Conservation (phyloP, 306 rosid species). For the Cucumis cinereus region DNA sequence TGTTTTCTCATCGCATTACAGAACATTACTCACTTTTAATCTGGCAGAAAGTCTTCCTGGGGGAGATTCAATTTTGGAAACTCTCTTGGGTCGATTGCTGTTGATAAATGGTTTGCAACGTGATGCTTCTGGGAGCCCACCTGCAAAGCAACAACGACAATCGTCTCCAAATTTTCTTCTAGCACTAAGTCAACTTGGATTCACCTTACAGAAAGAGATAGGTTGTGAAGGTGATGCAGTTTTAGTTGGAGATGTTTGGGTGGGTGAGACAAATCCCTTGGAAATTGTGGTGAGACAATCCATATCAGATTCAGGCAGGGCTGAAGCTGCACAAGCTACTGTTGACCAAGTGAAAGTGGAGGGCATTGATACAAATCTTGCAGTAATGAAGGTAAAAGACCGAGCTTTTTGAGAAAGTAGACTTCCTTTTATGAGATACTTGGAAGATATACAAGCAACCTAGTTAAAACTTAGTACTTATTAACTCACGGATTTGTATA, state of each 20-base stretch:
- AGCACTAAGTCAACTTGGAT: slow-evolving; percentile 53
- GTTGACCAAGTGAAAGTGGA: slow-evolving; percentile 91
- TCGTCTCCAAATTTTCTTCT: slow-evolving; percentile 45
- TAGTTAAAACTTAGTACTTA: not conserved
- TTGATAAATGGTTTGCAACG: slow-evolving; percentile 31
- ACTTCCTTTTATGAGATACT: slow-evolving; percentile 5
- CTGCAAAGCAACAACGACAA: slow-evolving; percentile 30
- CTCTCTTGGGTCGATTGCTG: slow-evolving; percentile 43
- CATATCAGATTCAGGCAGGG: slow-evolving; percentile 52
- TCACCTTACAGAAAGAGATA: slow-evolving; percentile 27
- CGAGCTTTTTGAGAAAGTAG: slow-evolving; percentile 12
- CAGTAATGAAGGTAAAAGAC: slow-evolving; percentile 76
- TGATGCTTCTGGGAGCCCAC: slow-evolving; percentile 33
- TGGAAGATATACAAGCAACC: slow-evolving; percentile 10
- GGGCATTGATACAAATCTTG: slow-evolving; percentile 88
- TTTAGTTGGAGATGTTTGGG: slow-evolving; percentile 45
- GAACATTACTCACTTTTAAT: slow-evolving; percentile 68
- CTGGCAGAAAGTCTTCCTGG: slow-evolving; percentile 85
- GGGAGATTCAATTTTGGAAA: slow-evolving; percentile 75
- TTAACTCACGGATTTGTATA: not conserved
- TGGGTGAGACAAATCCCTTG: slow-evolving; percentile 67
- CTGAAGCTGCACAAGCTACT: slow-evolving; percentile 84
- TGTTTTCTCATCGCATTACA: slow-evolving; percentile 45
- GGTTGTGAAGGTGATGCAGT: slow-evolving; percentile 28
- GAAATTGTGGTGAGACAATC: slow-evolving; percentile 66